These are phyloP conservation scores for Melampsora americana DNA, from an alignment of 1,284 basidiomycete genomes.

Conservation along the genomic window DNA sequence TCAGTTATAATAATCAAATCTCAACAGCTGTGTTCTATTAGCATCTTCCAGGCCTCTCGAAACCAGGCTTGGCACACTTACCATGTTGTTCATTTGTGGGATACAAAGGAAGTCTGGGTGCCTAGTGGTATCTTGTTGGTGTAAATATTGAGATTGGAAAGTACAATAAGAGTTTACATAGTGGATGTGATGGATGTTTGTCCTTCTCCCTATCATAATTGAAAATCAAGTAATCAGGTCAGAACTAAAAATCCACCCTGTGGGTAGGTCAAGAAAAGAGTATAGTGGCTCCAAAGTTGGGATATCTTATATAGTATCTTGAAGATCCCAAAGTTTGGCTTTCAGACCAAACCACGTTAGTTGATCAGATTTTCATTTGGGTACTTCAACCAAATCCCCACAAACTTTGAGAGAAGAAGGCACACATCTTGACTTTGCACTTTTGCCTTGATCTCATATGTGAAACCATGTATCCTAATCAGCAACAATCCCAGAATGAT, in stretches of 20 bases:
- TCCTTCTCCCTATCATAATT: neutral
- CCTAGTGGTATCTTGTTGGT: no score
- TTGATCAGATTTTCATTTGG: constrained; percentile 14
- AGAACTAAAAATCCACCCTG: neutral
- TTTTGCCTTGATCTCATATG: neutral
- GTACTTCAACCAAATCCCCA: neutral
- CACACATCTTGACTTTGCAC: neutral
- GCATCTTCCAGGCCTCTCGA: no score
- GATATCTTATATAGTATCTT: constrained; percentile 7
- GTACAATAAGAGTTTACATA: neutral
- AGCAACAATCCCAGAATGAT: no score
- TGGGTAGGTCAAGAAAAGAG: neutral
- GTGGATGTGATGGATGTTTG: neutral
- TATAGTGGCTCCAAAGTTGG: neutral
- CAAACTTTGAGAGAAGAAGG: neutral
- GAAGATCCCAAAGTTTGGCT: constrained; percentile 35
- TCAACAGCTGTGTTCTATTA: no score
- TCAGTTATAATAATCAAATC: no score
- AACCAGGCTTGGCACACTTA: no score
- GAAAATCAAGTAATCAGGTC: neutral
- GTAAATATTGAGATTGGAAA: no score
- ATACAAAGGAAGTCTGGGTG: no score
- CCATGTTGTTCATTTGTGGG: no score
- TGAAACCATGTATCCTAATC: no score
- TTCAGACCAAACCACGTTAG: constrained; percentile 41